Base-by-base conservation (phyloP, 345 rosid genomes). In the Citrus hindsii region DNA sequence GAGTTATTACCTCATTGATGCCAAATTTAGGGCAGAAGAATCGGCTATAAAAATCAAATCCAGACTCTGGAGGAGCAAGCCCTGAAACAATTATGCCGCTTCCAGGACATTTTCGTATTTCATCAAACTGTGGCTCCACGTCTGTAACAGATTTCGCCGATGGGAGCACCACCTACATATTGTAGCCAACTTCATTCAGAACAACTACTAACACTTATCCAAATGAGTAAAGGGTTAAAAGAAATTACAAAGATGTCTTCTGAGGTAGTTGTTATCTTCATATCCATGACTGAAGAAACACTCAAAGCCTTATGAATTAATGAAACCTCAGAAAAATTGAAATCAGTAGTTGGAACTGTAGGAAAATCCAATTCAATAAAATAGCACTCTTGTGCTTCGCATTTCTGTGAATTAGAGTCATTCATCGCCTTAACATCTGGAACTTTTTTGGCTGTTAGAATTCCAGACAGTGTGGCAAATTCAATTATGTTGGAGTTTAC, bases 361-460 rank as follows among this genome's bases (percentile, higher is more conserved):
- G 95, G 98, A 69, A 95, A 87, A 73, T 92, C 73, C 80, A 93
- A 71, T 75, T 93, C 92, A 10, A 92, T 82, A n/a, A 85, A 80
- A 56, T 79, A 87, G 53, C 79, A 8, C 6, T 79, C 81, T 53
- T 72, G 71, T 16, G 68, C 75, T 88, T 77, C 86, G 35, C 80
- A 84, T 72, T 80, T 84, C 68, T 79, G 79, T 42, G 62, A 18
- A 13, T 77, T 61, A 12, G 83, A 79, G 69, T 37, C 77, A 19
- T 81, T 18, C 2, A 30, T n/a, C 22, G 67, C 27, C 66, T 77
- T 40, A 32, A 9, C 69, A 55, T 82, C 84, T 30, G 84, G 84
- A 79, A 88, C 80, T 74, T 80, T 88, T 74, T 88, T 90, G 7
- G 98, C 98, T 16, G 87, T 87, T 3, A 95, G 85, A 79, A 89